Evolutionary conservation across 192 early-diverging fungal species (phyloP).

Genomic region (Diversispora epigaea): DNA sequence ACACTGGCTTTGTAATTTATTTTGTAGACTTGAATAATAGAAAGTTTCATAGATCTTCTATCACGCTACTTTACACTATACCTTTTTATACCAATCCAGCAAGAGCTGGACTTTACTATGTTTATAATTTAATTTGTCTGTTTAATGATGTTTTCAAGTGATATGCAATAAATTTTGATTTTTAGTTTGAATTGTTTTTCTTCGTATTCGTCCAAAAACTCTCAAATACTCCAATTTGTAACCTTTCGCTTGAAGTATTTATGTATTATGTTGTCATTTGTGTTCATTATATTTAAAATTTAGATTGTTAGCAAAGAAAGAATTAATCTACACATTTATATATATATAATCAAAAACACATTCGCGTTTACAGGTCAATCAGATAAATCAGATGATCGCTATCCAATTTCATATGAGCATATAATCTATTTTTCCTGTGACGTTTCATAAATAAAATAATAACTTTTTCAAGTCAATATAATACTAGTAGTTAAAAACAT

Average conservation of each 20-base stretch:
- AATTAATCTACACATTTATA: too few relatives aligned
- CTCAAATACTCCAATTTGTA: constrained; percentile 7
- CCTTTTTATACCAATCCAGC: constrained; percentile 2
- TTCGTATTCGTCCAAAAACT: neutral
- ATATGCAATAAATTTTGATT: neutral
- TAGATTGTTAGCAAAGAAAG: constrained; percentile 12
- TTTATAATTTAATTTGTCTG: constrained; percentile 2
- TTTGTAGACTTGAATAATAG: constrained; percentile 1
- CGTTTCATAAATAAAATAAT: too few relatives aligned
- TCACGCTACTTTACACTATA: neutral
- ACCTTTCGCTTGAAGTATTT: constrained; percentile 18
- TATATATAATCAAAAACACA: too few relatives aligned
- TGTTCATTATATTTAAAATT: constrained; percentile 4
- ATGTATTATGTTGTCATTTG: neutral
- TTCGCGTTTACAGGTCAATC: too few relatives aligned
- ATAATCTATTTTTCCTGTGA: too few relatives aligned
- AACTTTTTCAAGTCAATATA: too few relatives aligned
- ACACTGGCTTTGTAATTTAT: neutral
- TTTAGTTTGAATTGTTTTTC: constrained; percentile 1
- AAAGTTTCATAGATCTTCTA: neutral
- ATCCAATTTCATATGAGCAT: too few relatives aligned
- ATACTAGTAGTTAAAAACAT: too few relatives aligned
- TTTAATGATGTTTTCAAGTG: neutral
- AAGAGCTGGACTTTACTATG: constrained; percentile 3
- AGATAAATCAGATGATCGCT: too few relatives aligned